Evolutionary conservation across 2,329 filamentous ascomycete species (phyloP).

Genomic region (Fusarium citri): DNA sequence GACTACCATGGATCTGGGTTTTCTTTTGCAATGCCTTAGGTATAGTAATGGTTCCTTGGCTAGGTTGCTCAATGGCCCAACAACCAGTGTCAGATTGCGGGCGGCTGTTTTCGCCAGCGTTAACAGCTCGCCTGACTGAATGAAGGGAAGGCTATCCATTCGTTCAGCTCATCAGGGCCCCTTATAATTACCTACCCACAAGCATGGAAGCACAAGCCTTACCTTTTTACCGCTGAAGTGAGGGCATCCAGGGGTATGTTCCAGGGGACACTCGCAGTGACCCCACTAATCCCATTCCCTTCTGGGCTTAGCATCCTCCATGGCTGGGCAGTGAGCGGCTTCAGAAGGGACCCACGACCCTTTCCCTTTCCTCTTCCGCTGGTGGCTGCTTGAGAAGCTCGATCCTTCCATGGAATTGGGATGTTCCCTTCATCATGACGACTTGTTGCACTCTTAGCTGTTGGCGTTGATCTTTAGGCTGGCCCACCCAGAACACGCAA

Average conservation of each 20-base stretch:
- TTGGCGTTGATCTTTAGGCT: slow-evolving; percentile 25
- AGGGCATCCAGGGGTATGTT: slow-evolving; percentile 17
- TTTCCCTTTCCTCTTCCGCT: slow-evolving; percentile 12
- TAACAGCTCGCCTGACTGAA: background rate
- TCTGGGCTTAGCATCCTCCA: background rate
- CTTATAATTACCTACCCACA: background rate
- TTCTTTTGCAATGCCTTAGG: background rate
- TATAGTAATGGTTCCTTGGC: background rate
- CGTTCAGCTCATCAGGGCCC: slow-evolving; percentile 21
- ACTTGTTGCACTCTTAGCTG: slow-evolving; percentile 12
- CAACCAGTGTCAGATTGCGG: slow-evolving; percentile 28
- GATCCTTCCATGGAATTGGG: slow-evolving; percentile 43
- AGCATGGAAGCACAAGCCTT: slow-evolving; percentile 7
- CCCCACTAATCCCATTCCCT: slow-evolving; percentile 11
- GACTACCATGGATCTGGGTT: background rate
- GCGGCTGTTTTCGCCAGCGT: slow-evolving; percentile 24
- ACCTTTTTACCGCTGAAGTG: slow-evolving; percentile 26
- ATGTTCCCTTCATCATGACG: slow-evolving; percentile 41
- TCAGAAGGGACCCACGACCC: slow-evolving; percentile 18
- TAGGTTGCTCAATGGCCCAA: background rate
- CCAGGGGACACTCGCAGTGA: slow-evolving; percentile 7
- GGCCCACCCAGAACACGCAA: slow-evolving; percentile 26
- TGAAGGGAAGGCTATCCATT: slow-evolving; percentile 4
- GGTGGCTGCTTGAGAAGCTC: background rate
- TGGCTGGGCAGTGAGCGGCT: slow-evolving; percentile 2